Conservation (phyloP, 306 rosid genomes). For the Ziziphus jujuba region DNA sequence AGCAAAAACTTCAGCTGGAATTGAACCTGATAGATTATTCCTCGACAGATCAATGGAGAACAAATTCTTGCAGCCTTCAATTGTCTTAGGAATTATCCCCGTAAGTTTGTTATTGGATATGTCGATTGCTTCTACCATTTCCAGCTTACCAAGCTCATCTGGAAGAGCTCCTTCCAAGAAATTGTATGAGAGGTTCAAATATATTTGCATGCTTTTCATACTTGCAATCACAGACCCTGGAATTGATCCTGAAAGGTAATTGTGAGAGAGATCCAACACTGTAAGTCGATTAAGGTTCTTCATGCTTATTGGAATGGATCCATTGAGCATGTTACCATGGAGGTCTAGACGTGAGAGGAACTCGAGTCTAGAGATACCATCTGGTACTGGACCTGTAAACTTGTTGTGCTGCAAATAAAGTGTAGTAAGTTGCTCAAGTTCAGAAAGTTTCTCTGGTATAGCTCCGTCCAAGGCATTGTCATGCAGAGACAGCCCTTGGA, state of each 20-base stretch:
- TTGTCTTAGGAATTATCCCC: conserved; percentile 58
- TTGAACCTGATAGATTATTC: conserved; percentile 68
- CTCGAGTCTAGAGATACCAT: conserved; percentile 57
- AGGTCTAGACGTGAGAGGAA: conserved; percentile 66
- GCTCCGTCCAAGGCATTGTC: conserved; percentile 59
- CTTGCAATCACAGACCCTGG: conserved; percentile 47
- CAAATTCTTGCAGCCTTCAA: conserved; percentile 63
- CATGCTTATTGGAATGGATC: conserved; percentile 66
- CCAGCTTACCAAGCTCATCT: conserved; percentile 66
- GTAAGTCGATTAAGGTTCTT: conserved; percentile 43
- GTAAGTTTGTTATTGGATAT: conserved; percentile 80
- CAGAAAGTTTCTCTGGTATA: conserved; percentile 60
- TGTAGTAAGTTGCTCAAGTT: conserved; percentile 41
- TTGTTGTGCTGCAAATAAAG: conserved; percentile 55
- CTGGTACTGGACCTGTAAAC: conserved; percentile 72
- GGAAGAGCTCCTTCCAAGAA: conserved; percentile 67
- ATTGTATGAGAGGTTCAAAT: conserved; percentile 71
- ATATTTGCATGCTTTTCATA: conserved; percentile 57
- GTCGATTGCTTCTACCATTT: conserved; percentile 68
- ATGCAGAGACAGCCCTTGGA: conserved; percentile 61
- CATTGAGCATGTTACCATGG: conserved; percentile 63
- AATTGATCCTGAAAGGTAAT: conserved; percentile 59
- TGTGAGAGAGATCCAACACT: conserved; percentile 68
- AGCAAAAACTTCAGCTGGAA: conserved; percentile 58
- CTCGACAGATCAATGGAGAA: conserved; percentile 70